These are phyloP conservation scores for Lactarius indigo DNA, from an alignment of 768 basidiomycete species.

Conservation along the genomic window DNA sequence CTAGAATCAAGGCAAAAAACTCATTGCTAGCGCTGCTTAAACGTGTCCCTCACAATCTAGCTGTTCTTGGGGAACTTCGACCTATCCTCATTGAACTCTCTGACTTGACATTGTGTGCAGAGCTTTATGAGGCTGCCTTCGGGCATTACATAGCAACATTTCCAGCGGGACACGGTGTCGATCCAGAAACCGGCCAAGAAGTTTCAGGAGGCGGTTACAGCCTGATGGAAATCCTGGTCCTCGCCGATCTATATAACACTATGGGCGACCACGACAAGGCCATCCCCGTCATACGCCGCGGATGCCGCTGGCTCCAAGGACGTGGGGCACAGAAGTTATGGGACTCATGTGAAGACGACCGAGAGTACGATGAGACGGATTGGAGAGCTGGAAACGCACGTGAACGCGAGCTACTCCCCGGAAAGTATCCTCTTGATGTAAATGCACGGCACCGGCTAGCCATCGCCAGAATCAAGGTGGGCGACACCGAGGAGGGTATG, in stretches of 20 bases:
- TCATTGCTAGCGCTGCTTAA: slow-evolving; percentile 71
- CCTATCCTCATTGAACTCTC: slow-evolving; percentile 71
- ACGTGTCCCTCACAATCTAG: slow-evolving; percentile 73
- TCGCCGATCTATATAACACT: slow-evolving; percentile 80
- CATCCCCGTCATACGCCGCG: slow-evolving; percentile 63
- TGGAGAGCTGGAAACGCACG: slow-evolving; percentile 30
- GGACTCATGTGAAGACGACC: slow-evolving; percentile 81
- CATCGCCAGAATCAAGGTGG: slow-evolving; percentile 75
- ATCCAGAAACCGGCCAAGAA: slow-evolving; percentile 28
- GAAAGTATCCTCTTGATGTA: slow-evolving; percentile 62
- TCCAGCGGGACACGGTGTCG: slow-evolving; percentile 46
- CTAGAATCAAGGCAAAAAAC: slow-evolving; percentile 45
- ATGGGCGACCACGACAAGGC: slow-evolving; percentile 66
- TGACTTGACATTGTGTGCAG: slow-evolving; percentile 60
- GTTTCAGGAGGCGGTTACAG: slow-evolving; percentile 43
- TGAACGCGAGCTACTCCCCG: slow-evolving; percentile 49
- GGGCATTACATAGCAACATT: slow-evolving; percentile 55
- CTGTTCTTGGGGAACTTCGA: slow-evolving; percentile 73
- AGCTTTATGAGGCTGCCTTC: slow-evolving; percentile 71
- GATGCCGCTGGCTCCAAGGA: slow-evolving; percentile 91
- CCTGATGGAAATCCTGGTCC: slow-evolving; percentile 69
- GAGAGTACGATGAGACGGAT: slow-evolving; percentile 70
- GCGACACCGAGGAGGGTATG: slow-evolving; percentile 77
- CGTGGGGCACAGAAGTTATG: slow-evolving; percentile 68
- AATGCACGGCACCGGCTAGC: slow-evolving; percentile 83